A percentile compares a stretch with the other conserved stretches of the same genome.
Conservation (phyloP, 1,139 yeast species). For the Suhomyces wounanorum region DNA sequence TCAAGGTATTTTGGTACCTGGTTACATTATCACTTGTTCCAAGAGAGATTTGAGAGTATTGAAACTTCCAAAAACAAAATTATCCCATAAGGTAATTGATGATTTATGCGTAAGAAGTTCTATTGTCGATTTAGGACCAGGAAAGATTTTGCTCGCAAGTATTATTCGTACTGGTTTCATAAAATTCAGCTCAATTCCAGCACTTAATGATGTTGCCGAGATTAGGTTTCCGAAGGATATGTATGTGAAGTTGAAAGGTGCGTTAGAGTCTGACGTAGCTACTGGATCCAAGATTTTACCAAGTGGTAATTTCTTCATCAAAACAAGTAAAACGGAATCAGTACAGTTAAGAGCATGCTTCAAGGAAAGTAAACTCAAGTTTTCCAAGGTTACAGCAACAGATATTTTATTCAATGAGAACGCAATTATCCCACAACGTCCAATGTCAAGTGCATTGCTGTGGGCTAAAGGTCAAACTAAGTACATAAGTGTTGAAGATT, state of each 20-base stretch:
- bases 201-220: conserved; percentile 41
- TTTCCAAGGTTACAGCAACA: conserved; percentile 26
- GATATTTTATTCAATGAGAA: conserved; percentile 63
- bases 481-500: conserved; percentile 58
- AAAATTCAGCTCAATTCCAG: conserved; percentile 41
- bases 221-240: conserved; percentile 39
- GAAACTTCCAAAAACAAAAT: conserved; percentile 58
- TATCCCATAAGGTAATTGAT: conserved; percentile 65
- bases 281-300: conserved; percentile 46
- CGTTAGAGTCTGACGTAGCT: conserved; percentile 28
- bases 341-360: conserved; percentile 36
- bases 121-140: conserved; percentile 29
- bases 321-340: conserved; percentile 60
- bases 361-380: conserved; percentile 41
- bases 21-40: conserved; percentile 61
- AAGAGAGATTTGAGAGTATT: conserved; percentile 65
- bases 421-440: conserved; percentile 72
- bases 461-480: conserved; percentile 81
- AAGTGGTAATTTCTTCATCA: conserved; percentile 73
- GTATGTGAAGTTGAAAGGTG: conserved; percentile 25
- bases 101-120: conserved; percentile 58
- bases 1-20: conserved; percentile 63
- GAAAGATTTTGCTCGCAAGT: conserved; percentile 41
- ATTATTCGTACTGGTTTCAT: conserved; percentile 42
- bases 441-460: conserved; percentile 75